Evolutionary conservation across 208 protist genomes (phyloP).

Genomic region (Leishmania tropica): DNA sequence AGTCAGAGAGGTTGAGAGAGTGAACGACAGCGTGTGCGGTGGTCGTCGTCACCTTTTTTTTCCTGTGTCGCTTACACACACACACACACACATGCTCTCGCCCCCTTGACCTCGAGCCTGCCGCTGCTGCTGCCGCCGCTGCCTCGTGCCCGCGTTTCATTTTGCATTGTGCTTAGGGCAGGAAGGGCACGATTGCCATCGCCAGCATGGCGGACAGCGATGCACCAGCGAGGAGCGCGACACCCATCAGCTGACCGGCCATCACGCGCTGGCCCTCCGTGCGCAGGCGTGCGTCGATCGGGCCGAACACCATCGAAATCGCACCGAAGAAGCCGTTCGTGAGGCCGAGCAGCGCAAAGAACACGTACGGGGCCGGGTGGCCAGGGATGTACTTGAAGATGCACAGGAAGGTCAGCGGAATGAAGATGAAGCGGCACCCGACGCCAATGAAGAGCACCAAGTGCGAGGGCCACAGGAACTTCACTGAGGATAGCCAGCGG

Average conservation of each 20-base stretch:
- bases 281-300: slow-evolving; percentile 44
- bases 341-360: slow-evolving; percentile 59
- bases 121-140: neutral
- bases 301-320: slow-evolving; percentile 81
- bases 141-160: neutral
- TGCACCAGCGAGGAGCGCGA: slow-evolving; percentile 66
- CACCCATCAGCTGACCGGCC: slow-evolving; percentile 83
- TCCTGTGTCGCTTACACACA: neutral
- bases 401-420: slow-evolving; percentile 80
- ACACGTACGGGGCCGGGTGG: slow-evolving; percentile 57
- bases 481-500: slow-evolving; percentile 55
- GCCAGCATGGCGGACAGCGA: slow-evolving; percentile 65
- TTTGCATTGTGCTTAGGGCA: slow-evolving; percentile 34
- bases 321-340: slow-evolving; percentile 83
- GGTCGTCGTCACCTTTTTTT: neutral
- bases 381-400: slow-evolving; percentile 81
- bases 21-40: too few species aligned
- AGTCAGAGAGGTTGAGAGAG: neutral
- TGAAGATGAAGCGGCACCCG: slow-evolving; percentile 54
- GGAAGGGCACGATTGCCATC: slow-evolving; percentile 62
- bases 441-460: slow-evolving; percentile 49
- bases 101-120: neutral
- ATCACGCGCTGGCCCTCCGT: slow-evolving; percentile 78
- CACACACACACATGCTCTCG: neutral
- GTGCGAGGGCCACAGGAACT: slow-evolving; percentile 53